Conservation (phyloP, 768 basidiomycete species). For the Psilocybe azurescens region DNA sequence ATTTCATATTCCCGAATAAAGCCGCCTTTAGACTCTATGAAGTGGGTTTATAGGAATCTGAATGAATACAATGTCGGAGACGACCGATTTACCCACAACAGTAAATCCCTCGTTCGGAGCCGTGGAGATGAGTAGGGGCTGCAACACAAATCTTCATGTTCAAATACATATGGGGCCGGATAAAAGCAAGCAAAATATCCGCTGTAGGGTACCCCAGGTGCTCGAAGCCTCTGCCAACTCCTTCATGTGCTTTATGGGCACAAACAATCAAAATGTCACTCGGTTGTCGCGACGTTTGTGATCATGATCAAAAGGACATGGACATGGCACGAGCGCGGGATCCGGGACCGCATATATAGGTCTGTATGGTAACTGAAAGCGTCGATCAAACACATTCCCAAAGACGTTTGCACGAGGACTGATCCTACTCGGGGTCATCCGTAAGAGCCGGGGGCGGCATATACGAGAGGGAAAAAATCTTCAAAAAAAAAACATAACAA, state of each 20-base stretch:
- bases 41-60: not conserved
- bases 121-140: not conserved
- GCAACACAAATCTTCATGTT: not conserved
- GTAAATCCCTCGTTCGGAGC: not conserved
- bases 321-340: constrained; percentile 10
- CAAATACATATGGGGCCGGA: not conserved
- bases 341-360: constrained; percentile 4
- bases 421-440: constrained; percentile 20
- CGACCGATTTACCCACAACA: not conserved
- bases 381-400: constrained; percentile 11
- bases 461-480: not conserved
- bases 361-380: constrained; percentile 4
- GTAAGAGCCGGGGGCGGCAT: constrained; percentile 16
- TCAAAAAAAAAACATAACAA: not conserved
- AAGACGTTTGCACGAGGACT: constrained; percentile 3
- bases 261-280: constrained; percentile 8
- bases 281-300: constrained; percentile 5
- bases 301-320: constrained; percentile 11
- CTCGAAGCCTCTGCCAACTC: not conserved
- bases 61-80: not conserved
- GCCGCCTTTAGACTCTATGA: not conserved
- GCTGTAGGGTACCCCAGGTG: constrained; percentile 1
- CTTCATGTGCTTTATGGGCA: not conserved
- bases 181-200: not conserved
- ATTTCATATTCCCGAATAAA: not conserved